Conservation (phyloP, 495 filamentous ascomycete genomes). For the Tuber aestivum region DNA sequence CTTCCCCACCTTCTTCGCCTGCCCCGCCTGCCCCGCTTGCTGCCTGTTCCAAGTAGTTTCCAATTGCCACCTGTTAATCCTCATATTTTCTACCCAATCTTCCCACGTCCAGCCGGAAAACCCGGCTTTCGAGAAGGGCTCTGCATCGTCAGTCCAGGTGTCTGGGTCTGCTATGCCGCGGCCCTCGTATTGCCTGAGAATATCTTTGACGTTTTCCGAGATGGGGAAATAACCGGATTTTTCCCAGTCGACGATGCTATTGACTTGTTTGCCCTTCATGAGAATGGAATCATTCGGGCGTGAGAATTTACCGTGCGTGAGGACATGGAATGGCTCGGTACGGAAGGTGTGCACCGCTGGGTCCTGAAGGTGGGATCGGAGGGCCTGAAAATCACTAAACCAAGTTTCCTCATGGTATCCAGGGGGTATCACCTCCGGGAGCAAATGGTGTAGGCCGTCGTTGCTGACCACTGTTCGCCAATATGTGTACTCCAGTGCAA, state of each 20-base stretch:
- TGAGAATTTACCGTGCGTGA: neutral
- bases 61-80: neutral
- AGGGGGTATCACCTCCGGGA: neutral
- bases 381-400: neutral
- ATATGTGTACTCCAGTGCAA: neutral
- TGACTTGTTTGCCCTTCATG: neutral
- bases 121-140: neutral
- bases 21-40: accelerated
- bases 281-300: neutral
- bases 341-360: neutral
- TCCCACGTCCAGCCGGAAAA: neutral
- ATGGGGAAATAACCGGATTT: neutral
- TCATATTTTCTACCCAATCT: neutral
- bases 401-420: neutral
- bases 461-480: neutral
- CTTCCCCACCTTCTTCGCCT: too few relatives aligned
- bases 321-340: neutral
- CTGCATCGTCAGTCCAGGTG: neutral
- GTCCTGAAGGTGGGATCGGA: neutral
- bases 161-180: neutral
- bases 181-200: neutral
- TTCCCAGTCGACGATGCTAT: neutral
- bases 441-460: neutral
- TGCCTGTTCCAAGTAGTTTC: neutral
- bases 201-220: neutral